Base-by-base conservation (phyloP, 306 rosid genomes). In the Dalbergia cochinchinensis region DNA sequence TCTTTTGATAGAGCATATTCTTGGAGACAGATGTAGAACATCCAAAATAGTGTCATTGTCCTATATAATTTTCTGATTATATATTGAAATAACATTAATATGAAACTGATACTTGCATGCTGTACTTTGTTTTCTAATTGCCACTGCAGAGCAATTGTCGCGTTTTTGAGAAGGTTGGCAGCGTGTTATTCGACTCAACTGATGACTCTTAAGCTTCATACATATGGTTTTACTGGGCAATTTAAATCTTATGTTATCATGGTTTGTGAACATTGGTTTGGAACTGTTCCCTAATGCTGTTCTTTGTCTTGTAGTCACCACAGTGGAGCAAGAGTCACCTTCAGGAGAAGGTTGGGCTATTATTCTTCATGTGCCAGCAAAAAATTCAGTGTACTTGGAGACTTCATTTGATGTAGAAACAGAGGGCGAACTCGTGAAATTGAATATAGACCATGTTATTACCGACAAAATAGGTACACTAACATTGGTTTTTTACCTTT, bases 211-310 rank as follows among this genome's bases (percentile, higher is more conserved):
- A 63, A 34, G 68, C 96, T 89, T 74, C 87, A 85, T 78, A 80
- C 90, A 77, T 87, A 88, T 13, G 92, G 93, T 71, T 89, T 88
- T 71, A 83, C 91, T 6, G 91, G 88, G 84, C 88, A 89, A 51
- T 60, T 86, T 82, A 88, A 89, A 67, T 81, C 86, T 15, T 85
- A 75, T n/a, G 88, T 87, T 80, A 91, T 91, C 48, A 7, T 22
- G 50, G 20, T 48, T 48, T 63, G 90, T 91, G 34, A 86, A 90
- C 85, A 86, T 90, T 12, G 91, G 89, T 74, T 74, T 92, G 82
- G 88, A 88, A 44, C 88, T 92, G 48, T 88, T 90, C 8, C 78
- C 73, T 53, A 82, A 85, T 91, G 91, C 90, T 71, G 90, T 80
- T 82, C 84, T 1, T 80, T 74, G 81, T 85, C 80, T 77, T 86